phyloP scores from a whole-genome alignment of 1,284 basidiomycete genomes.

The Veloporphyrellus conicus region DNA sequence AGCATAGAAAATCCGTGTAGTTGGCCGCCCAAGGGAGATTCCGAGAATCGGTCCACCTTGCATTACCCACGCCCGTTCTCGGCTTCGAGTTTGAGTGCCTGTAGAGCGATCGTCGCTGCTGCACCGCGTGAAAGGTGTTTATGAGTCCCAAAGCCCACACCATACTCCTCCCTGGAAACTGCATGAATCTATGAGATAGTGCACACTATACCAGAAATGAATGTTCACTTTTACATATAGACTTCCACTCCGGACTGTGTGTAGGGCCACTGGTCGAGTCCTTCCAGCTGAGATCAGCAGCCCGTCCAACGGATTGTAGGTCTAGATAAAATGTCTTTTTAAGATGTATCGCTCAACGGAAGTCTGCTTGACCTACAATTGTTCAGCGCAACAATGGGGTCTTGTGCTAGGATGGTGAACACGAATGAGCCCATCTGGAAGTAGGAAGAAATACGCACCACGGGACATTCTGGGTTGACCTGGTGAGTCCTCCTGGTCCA shows the following conservation, averaged over 20 bases:
- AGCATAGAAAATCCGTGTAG: not conserved
- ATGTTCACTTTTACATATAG: constrained; percentile 52
- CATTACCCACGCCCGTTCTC: constrained; percentile 20
- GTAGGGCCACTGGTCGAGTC: constrained; percentile 45
- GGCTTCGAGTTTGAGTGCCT: constrained; percentile 23
- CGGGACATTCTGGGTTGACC: constrained; percentile 21
- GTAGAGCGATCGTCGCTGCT: constrained; percentile 51
- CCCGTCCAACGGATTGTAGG: constrained; percentile 44
- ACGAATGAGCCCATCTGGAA: not conserved
- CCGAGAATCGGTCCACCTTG: constrained; percentile 1
- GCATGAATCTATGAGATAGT: constrained; percentile 13
- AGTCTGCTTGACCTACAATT: constrained; percentile 35
- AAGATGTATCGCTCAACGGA: not conserved
- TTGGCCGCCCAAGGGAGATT: not conserved
- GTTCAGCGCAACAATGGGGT: constrained; percentile 41
- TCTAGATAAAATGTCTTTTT: constrained; percentile 36
- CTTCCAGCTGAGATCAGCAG: constrained; percentile 50
- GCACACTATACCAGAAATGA: constrained; percentile 6
- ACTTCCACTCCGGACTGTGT: constrained; percentile 53
- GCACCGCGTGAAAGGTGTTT: constrained; percentile 52
- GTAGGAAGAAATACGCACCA: constrained; percentile 16
- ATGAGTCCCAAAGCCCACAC: constrained; percentile 35
- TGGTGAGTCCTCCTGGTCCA: constrained; percentile 17
- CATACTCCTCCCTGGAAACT: constrained; percentile 32
- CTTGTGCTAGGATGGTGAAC: constrained; percentile 26